Percentiles rank a stretch among this genome's conserved stretches.
phyloP scores from a whole-genome alignment of 306 rosid species.

The Calophaca sinica region DNA sequence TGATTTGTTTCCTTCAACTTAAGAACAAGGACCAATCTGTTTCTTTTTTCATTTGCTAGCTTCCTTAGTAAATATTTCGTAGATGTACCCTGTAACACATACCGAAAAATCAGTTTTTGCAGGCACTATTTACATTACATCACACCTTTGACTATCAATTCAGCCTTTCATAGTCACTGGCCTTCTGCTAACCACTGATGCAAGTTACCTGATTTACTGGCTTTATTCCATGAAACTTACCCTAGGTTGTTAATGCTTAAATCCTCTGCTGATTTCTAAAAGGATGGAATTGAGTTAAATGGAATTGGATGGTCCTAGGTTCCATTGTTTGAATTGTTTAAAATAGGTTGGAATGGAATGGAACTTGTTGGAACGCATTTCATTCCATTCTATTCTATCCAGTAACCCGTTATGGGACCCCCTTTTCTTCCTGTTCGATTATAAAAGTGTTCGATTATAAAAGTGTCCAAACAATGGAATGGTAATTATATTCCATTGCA shows the following conservation, averaged over 20 bases:
- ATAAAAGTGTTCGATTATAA: neutral
- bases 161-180: neutral
- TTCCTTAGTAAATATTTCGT: too few relatives aligned
- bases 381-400: neutral
- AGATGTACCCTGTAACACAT: neutral
- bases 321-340: neutral
- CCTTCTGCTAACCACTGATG: neutral
- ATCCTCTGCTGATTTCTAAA: neutral
- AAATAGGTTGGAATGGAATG: slow-evolving; percentile 2
- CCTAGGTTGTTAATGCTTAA: slow-evolving; percentile 17
- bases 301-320: slow-evolving; percentile 7
- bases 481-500: neutral
- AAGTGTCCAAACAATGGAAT: slow-evolving; percentile 2
- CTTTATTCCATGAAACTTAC: slow-evolving; percentile 1
- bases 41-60: slow-evolving; percentile 29
- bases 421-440: neutral
- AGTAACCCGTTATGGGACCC: neutral
- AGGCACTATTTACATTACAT: neutral
- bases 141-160: neutral
- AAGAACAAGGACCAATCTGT: neutral
- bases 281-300: neutral
- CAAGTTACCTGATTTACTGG: neutral
- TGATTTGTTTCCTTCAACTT: slow-evolving; percentile 32
- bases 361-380: slow-evolving; percentile 6
- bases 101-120: too few relatives aligned